These are phyloP conservation scores for Trifolium fragiferum DNA, from an alignment of 306 rosid species.

Conservation along the genomic window DNA sequence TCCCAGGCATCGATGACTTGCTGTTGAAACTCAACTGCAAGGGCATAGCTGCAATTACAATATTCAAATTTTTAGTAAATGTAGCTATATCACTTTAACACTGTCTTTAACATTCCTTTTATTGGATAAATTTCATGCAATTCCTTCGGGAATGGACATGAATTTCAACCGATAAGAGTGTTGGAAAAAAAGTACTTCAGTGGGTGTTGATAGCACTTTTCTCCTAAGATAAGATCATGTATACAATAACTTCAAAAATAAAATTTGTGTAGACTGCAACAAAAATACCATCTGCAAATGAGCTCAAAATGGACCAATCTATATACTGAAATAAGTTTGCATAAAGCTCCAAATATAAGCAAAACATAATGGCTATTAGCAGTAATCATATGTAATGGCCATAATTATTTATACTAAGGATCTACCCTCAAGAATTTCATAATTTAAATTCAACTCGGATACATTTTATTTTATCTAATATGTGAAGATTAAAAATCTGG, in stretches of 20 bases:
- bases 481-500: conserved; percentile 7
- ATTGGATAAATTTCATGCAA: not conserved
- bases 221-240: not conserved
- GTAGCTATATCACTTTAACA: not conserved
- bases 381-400: not conserved
- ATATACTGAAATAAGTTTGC: not conserved
- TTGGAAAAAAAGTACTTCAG: not conserved
- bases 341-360: conserved; percentile 1
- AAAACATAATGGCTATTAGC: conserved; percentile 7
- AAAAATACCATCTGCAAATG: not conserved
- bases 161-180: not conserved
- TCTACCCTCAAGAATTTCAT: conserved; percentile 25
- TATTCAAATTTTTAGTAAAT: conserved; percentile 3
- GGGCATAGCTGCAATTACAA: conserved; percentile 68
- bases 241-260: not conserved
- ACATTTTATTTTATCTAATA: conserved; percentile 6
- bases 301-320: conserved; percentile 16
- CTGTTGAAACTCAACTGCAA: conserved; percentile 86
- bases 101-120: not conserved
- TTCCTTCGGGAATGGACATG: not conserved
- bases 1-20: conserved; percentile 93
- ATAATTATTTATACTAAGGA: conserved; percentile 3
- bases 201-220: no score
- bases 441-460: not conserved
- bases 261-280: conserved; percentile 1